phyloP scores from a whole-genome alignment of 1,284 basidiomycete genomes.

The Hemileia vastatrix region DNA sequence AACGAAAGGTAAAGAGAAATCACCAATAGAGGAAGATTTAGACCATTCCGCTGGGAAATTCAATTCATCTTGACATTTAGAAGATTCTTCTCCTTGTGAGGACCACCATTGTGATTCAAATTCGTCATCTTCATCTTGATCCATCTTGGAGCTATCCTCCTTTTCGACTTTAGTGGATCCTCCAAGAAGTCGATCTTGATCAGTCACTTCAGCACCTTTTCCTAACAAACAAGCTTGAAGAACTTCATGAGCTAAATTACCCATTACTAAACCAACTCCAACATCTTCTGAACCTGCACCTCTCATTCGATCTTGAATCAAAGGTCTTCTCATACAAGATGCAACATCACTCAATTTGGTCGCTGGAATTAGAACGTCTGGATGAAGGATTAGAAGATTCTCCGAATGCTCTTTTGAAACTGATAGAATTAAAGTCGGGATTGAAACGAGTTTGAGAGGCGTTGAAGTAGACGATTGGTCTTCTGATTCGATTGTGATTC shows the following conservation, averaged over 20 bases:
- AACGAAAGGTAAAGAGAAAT: no score
- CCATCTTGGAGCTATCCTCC: conserved; percentile 49
- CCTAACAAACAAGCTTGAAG: conserved; percentile 64
- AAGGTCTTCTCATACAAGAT: conserved; percentile 68
- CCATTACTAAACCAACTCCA: conserved; percentile 58
- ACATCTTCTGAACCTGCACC: conserved; percentile 22
- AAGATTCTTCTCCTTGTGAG: neutral
- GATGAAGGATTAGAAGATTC: conserved; percentile 62
- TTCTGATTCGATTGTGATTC: neutral
- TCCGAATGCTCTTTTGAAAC: conserved; percentile 31
- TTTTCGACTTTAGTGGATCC: conserved; percentile 54
- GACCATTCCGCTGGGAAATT: no score
- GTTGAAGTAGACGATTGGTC: neutral
- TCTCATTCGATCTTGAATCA: conserved; percentile 57
- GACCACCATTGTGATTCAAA: no score
- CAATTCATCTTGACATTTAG: conserved; percentile 2
- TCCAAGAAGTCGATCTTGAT: neutral
- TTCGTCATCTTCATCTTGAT: no score
- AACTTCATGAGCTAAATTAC: conserved; percentile 77
- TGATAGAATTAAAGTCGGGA: neutral
- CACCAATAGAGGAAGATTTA: no score
- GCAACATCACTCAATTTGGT: conserved; percentile 72
- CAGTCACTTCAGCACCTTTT: conserved; percentile 51
- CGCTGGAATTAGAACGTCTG: conserved; percentile 76
- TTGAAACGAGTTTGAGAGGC: conserved; percentile 20